Conservation (phyloP, 202 grass and related monocot genomes). For the Saccharum hybrid region DNA sequence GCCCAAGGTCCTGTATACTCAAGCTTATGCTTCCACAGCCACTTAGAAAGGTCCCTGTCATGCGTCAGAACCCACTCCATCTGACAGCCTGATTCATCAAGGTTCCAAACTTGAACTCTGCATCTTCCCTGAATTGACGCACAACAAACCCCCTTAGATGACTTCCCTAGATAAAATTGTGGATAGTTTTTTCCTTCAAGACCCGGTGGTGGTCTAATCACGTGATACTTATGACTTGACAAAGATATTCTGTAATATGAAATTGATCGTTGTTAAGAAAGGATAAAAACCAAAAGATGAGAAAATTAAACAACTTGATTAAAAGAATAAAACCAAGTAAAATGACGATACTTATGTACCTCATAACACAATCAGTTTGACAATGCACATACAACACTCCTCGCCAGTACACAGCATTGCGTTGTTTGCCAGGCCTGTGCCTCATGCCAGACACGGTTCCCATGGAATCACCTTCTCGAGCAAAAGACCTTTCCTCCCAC, state of each 20-base stretch:
- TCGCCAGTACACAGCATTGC: neutral
- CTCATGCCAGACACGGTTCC: neutral
- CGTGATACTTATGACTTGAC: neutral
- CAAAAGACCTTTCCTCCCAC: neutral
- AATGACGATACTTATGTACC: neutral
- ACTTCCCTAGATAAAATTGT: neutral
- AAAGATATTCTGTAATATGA: neutral
- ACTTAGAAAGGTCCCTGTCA: neutral
- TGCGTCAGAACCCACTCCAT: conserved; percentile 6
- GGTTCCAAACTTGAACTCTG: neutral
- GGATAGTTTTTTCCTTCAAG: neutral
- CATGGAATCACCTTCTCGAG: neutral
- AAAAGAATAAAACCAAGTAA: neutral
- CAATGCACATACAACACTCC: neutral
- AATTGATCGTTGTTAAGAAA: neutral
- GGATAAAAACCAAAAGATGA: neutral
- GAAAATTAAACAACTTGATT: neutral
- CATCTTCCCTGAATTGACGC: neutral
- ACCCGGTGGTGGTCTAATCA: neutral
- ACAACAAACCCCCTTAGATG: neutral
- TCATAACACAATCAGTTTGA: conserved; percentile 21
- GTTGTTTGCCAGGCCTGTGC: neutral
- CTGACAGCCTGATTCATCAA: neutral
- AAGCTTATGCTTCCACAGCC: neutral
- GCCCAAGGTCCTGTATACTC: neutral